Evolutionary conservation across 2,329 filamentous ascomycete species (phyloP).

Genomic region (Penicillium sclerotiorum): DNA sequence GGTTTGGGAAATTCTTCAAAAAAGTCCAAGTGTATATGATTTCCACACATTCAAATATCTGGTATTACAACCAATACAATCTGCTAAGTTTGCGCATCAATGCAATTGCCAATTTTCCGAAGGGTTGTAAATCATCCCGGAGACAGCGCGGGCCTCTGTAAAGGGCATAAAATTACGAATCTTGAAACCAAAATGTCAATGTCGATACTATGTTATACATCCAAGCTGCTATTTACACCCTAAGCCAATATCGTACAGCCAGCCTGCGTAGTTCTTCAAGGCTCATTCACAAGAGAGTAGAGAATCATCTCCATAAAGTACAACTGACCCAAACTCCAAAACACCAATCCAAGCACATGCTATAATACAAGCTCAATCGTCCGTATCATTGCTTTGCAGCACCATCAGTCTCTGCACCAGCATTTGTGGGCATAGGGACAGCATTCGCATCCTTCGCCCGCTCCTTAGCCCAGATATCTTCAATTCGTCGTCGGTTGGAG

Average conservation of each 20-base stretch:
- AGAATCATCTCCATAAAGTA: constrained; percentile 10
- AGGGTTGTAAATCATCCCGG: neutral
- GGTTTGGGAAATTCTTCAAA: constrained; percentile 26
- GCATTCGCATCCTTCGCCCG: constrained; percentile 25
- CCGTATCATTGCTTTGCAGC: constrained; percentile 16
- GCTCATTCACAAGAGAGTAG: constrained; percentile 7
- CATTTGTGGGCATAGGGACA: constrained; percentile 8
- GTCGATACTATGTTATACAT: too few species aligned
- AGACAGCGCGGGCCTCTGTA: too few species aligned
- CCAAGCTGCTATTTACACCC: constrained; percentile 2
- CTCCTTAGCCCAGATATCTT: constrained; percentile 73
- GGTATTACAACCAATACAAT: too few species aligned
- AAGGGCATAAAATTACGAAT: too few species aligned
- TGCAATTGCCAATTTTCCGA: neutral
- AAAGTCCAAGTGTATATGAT: constrained; percentile 18
- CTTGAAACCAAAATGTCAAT: too few species aligned
- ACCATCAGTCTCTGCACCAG: constrained; percentile 3
- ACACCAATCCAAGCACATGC: constrained; percentile 10
- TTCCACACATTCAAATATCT: too few species aligned
- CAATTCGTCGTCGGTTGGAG: constrained; percentile 71
- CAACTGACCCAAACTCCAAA: constrained; percentile 14
- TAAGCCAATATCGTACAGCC: constrained; percentile 13
- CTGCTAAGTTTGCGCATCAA: too few species aligned
- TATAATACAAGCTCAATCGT: neutral
- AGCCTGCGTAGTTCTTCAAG: neutral